A percentile compares a stretch with the other conserved stretches of the same genome.
Evolutionary conservation across 345 rosid species (phyloP).

Genomic region (Populus deltoides): DNA sequence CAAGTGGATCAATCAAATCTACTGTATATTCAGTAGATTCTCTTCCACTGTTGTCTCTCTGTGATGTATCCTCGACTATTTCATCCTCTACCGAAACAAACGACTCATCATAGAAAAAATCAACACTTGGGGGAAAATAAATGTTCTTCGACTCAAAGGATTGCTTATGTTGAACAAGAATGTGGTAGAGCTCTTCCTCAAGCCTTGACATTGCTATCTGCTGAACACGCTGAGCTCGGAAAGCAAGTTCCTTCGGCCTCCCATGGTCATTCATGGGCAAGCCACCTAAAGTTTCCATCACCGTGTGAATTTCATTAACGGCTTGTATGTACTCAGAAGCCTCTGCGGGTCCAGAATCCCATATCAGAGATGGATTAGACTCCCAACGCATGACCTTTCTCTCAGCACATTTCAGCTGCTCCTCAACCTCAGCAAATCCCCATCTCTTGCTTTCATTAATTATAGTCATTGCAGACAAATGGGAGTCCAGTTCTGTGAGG

Average conservation of each 20-base stretch:
- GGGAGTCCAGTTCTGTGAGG: constrained; percentile 47
- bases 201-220: constrained; percentile 77
- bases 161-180: constrained; percentile 44
- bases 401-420: constrained; percentile 44
- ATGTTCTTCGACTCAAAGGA: constrained; percentile 34
- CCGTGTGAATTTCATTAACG: constrained; percentile 41
- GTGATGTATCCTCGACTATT: constrained; percentile 30
- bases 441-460: constrained; percentile 31
- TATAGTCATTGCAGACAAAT: constrained; percentile 41
- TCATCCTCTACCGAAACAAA: constrained; percentile 57
- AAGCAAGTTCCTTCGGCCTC: constrained; percentile 44
- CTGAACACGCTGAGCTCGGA: constrained; percentile 42
- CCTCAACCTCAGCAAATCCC: constrained; percentile 37
- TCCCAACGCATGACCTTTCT: constrained; percentile 51
- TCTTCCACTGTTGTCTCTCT: constrained; percentile 19
- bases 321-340: constrained; percentile 52
- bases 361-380: constrained; percentile 37
- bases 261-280: constrained; percentile 26
- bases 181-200: constrained; percentile 61
- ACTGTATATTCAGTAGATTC: constrained; percentile 23
- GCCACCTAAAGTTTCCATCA: constrained; percentile 33
- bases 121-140: constrained; percentile 39
- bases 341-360: constrained; percentile 50
- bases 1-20: constrained; percentile 50
- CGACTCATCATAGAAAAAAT: constrained; percentile 50